Percentiles rank a stretch among this genome's conserved stretches.
Evolutionary conservation across 805 yeast genomes (phyloP).

Genomic region (Ogataea salicorniae): DNA sequence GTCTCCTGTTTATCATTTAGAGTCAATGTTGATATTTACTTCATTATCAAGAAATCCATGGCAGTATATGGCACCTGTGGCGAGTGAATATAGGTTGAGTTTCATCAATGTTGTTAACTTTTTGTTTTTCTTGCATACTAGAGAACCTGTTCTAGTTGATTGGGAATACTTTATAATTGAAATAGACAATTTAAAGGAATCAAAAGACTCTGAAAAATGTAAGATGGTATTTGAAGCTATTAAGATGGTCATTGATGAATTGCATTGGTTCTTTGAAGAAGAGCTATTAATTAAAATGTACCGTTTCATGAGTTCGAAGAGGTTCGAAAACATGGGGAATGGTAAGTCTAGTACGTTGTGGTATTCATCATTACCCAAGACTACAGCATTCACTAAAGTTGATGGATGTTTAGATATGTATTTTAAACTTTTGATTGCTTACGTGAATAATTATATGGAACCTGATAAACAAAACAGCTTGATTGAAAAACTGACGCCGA

Average conservation of each 20-base stretch:
- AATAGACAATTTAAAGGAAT: constrained; percentile 9
- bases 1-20: constrained; percentile 12
- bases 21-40: constrained; percentile 21
- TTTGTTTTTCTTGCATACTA: constrained; percentile 24
- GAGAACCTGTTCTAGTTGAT: constrained; percentile 20
- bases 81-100: constrained; percentile 8
- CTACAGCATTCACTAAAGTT: constrained; percentile 5
- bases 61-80: constrained; percentile 16
- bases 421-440: constrained; percentile 25
- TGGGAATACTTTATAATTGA: constrained; percentile 29
- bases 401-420: constrained; percentile 31
- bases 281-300: constrained; percentile 26
- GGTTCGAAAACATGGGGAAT: constrained; percentile 27
- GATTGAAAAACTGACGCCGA: constrained; percentile 31
- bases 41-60: constrained; percentile 22
- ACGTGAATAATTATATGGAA: constrained; percentile 16
- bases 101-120: constrained; percentile 19
- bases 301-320: constrained; percentile 20
- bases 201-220: constrained; percentile 5
- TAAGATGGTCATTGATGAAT: constrained; percentile 18
- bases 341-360: constrained; percentile 1
- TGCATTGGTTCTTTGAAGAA: constrained; percentile 29
- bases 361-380: constrained; percentile 12
- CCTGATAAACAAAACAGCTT: constrained; percentile 14
- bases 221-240: constrained; percentile 16